phyloP scores from a whole-genome alignment of 148 eudicot genomes.

The Persicaria tinctoria region DNA sequence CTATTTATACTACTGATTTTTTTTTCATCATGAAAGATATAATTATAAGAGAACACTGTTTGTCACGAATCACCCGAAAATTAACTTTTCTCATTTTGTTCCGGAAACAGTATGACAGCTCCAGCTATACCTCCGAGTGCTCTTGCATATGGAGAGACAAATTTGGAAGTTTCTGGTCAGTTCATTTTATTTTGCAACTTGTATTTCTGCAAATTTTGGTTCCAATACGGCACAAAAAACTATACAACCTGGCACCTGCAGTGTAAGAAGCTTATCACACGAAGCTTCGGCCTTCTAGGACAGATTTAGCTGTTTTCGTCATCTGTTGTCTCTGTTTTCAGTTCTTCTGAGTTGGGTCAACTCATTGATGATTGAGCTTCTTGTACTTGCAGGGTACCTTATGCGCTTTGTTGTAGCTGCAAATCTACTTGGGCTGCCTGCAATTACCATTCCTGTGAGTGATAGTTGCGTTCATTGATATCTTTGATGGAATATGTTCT shows the following conservation, averaged over 20 bases:
- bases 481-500: not conserved
- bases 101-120: conserved; percentile 79
- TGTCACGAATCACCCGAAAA: not conserved
- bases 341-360: not conserved
- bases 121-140: conserved; percentile 73
- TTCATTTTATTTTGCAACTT: conserved; percentile 10
- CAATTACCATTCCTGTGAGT: conserved; percentile 86
- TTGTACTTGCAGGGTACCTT: conserved; percentile 47
- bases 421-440: conserved; percentile 95
- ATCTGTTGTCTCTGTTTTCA: not conserved
- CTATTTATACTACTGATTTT: not conserved
- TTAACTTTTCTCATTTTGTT: not conserved
- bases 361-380: not conserved
- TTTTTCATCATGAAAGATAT: not conserved
- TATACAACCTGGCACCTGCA: too few relatives aligned
- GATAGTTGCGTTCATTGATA: not conserved
- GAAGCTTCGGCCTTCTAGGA: too few relatives aligned
- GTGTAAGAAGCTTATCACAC: too few relatives aligned
- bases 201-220: not conserved
- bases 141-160: conserved; percentile 66
- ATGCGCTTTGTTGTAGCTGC: conserved; percentile 80
- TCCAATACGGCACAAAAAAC: not conserved
- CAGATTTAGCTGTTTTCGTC: not conserved
- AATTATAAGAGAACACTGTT: not conserved
- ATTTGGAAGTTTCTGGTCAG: conserved; percentile 78